Evolutionary conservation across 257 asterid species (phyloP).

Genomic region (Solanum microdontum): DNA sequence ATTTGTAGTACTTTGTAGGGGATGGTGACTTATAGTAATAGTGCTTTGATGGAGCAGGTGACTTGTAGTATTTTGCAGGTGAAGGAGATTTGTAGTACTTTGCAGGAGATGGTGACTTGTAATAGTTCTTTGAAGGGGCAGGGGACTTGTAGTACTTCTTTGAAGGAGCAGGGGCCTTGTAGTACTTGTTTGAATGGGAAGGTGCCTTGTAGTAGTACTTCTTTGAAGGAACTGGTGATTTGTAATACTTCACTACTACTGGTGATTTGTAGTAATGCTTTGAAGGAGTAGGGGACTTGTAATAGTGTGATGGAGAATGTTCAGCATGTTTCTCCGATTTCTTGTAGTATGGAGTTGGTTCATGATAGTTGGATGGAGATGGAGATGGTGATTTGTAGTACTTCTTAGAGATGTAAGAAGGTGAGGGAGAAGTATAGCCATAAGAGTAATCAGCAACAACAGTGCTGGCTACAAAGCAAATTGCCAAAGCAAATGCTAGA

Average conservation of each 20-base stretch:
- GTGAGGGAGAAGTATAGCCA: neutral
- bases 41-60: neutral
- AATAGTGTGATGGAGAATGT: neutral
- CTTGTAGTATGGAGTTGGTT: neutral
- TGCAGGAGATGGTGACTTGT: neutral
- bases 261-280: neutral
- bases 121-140: neutral
- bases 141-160: neutral
- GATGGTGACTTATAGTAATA: neutral
- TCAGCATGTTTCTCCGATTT: neutral
- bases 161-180: neutral
- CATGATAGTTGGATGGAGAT: neutral
- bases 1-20: neutral
- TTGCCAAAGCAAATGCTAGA: neutral
- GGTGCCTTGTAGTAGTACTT: neutral
- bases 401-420: neutral
- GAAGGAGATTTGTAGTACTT: neutral
- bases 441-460: constrained; percentile 1
- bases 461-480: neutral
- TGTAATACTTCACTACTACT: neutral
- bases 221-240: neutral
- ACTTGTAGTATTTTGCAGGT: neutral
- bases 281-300: neutral
- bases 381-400: neutral
- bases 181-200: neutral